Conservation (phyloP, 2,329 filamentous ascomycete genomes). For the Sarocladium kiliense region DNA sequence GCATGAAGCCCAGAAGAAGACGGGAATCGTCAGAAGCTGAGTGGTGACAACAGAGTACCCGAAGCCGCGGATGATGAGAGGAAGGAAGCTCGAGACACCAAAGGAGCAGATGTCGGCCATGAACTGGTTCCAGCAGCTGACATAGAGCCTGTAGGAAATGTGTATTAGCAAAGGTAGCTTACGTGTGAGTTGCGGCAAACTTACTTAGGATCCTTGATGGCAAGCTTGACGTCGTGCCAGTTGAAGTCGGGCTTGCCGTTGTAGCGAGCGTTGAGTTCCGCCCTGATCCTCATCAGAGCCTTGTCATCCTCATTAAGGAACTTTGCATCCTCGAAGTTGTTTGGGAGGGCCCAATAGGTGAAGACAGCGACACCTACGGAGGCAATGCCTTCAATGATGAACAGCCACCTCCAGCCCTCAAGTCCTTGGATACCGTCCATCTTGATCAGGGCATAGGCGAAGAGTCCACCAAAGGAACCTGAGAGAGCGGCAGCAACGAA, state of each 20-base stretch:
- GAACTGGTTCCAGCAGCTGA: conserved; percentile 23
- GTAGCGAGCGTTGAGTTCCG: conserved; percentile 12
- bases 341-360: conserved; percentile 22
- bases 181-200: background rate
- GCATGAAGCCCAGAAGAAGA: conserved; percentile 38
- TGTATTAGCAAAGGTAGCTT: background rate
- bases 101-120: conserved; percentile 23
- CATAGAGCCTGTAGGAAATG: conserved; percentile 19
- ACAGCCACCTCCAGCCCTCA: conserved; percentile 33
- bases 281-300: conserved; percentile 15
- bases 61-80: conserved; percentile 25
- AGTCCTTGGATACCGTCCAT: conserved; percentile 24
- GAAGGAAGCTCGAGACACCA: conserved; percentile 24
- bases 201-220: conserved; percentile 13
- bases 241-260: conserved; percentile 14
- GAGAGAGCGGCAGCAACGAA: conserved; percentile 35
- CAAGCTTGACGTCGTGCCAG: conserved; percentile 14
- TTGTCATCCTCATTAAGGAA: conserved; percentile 14
- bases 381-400: conserved; percentile 33
- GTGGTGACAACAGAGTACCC: conserved; percentile 24
- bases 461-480: conserved; percentile 35
- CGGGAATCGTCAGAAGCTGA: conserved; percentile 27
- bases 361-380: conserved; percentile 28
- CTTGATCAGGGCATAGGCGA: conserved; percentile 33
- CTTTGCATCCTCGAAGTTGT: conserved; percentile 22